These are phyloP conservation scores for Arabidopsis suecica DNA, from an alignment of 345 rosid genomes.

Conservation along the genomic window DNA sequence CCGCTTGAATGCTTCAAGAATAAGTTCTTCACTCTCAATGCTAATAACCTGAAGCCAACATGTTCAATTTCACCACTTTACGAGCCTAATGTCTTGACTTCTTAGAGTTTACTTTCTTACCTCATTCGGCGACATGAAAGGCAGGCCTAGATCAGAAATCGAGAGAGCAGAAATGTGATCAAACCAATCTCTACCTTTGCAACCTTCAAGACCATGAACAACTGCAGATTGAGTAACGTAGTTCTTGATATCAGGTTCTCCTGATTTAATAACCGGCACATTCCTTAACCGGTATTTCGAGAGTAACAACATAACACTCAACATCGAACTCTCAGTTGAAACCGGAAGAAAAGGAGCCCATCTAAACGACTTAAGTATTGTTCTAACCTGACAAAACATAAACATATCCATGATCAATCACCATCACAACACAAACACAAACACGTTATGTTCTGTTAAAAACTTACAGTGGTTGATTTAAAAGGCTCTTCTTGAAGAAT, in stretches of 20 bases:
- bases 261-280: constrained; percentile 76
- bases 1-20: constrained; percentile 83
- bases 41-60: constrained; percentile 57
- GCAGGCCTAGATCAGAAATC: constrained; percentile 86
- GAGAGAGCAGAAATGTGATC: constrained; percentile 65
- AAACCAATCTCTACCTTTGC: constrained; percentile 94
- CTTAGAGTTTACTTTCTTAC: constrained; percentile 37
- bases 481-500: constrained; percentile 89
- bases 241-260: constrained; percentile 71
- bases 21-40: constrained; percentile 60
- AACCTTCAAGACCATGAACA: constrained; percentile 77
- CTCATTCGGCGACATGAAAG: constrained; percentile 73
- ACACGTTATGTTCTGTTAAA: neutral
- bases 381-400: constrained; percentile 56
- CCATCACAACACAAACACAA: too few species aligned
- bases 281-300: constrained; percentile 83
- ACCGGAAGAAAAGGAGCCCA: constrained; percentile 89
- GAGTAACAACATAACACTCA: constrained; percentile 76
- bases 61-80: neutral
- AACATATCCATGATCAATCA: constrained; percentile 3
- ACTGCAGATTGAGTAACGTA: constrained; percentile 88
- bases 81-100: neutral
- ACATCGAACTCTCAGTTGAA: constrained; percentile 74
- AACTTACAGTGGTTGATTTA: constrained; percentile 72
- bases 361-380: constrained; percentile 73